A percentile compares a stretch with the other conserved stretches of the same genome.
These are phyloP conservation scores for Zygosaccharomyces sapae DNA, from an alignment of 1,139 yeast species.

Conservation along the genomic window DNA sequence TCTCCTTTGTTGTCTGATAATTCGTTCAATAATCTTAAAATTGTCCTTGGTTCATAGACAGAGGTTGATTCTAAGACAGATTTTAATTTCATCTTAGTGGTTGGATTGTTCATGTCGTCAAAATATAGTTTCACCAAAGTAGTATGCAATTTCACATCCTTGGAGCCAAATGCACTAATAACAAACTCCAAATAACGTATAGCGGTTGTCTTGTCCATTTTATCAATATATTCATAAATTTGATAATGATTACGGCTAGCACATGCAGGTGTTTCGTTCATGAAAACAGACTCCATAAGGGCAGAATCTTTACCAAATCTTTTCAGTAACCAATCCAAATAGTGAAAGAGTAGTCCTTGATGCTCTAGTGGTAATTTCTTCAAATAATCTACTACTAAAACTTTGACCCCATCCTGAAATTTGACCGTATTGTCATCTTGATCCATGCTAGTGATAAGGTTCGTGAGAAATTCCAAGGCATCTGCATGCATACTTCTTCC, in stretches of 20 bases:
- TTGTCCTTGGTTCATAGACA: slow-evolving; percentile 46
- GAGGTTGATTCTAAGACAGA: slow-evolving; percentile 39
- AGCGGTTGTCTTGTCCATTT: slow-evolving; percentile 37
- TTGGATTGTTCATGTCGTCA: slow-evolving; percentile 18
- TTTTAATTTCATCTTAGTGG: slow-evolving; percentile 39
- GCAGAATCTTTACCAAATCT: slow-evolving; percentile 42
- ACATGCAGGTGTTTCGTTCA: slow-evolving; percentile 62
- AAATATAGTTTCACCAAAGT: slow-evolving; percentile 57
- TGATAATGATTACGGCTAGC: slow-evolving; percentile 52
- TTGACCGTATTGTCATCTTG: slow-evolving; percentile 31
- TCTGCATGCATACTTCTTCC: slow-evolving; percentile 61
- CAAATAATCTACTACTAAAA: slow-evolving; percentile 49
- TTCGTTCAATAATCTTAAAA: slow-evolving; percentile 30
- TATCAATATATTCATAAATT: slow-evolving; percentile 48
- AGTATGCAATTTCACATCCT: slow-evolving; percentile 48
- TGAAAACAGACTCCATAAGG: slow-evolving; percentile 47
- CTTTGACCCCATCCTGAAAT: slow-evolving; percentile 23
- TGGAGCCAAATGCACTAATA: slow-evolving; percentile 43
- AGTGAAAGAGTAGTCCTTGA: slow-evolving; percentile 55
- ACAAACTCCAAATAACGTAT: slow-evolving; percentile 61
- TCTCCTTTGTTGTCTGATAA: slow-evolving; percentile 35
- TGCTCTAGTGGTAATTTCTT: slow-evolving; percentile 53
- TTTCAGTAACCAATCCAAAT: slow-evolving; percentile 48
- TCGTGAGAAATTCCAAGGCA: slow-evolving; percentile 57
- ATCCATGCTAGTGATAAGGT: slow-evolving; percentile 28